Percentiles rank a stretch among this genome's conserved stretches.
These are phyloP conservation scores for Sphenostylis stenocarpa DNA, from an alignment of 306 rosid species.

Conservation along the genomic window DNA sequence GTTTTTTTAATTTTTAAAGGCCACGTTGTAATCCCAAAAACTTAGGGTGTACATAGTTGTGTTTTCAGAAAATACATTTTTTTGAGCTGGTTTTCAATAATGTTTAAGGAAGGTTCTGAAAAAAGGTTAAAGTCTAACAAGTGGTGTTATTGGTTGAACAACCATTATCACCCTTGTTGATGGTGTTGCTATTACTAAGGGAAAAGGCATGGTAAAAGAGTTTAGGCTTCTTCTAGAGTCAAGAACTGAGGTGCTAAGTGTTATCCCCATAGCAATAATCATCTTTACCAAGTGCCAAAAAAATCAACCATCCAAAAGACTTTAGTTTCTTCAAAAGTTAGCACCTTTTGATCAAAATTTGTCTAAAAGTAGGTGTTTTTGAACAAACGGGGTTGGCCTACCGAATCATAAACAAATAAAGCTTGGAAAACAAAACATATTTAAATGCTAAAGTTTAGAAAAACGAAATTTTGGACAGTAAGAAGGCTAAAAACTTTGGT, in stretches of 20 bases:
- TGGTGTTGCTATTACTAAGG: constrained; percentile 48
- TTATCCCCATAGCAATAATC: constrained; percentile 87
- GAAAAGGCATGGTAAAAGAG: constrained; percentile 88
- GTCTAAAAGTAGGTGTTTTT: constrained; percentile 31
- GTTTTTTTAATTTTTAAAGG: too few relatives aligned
- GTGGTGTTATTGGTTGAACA: constrained; percentile 21
- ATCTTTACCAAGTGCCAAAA: constrained; percentile 32
- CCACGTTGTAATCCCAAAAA: too few relatives aligned
- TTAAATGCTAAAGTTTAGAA: background rate
- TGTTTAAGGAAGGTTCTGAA: constrained; percentile 24
- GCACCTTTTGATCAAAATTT: constrained; percentile 30
- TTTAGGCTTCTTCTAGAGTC: constrained; percentile 86
- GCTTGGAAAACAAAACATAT: background rate
- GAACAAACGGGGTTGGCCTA: background rate
- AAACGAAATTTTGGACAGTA: background rate
- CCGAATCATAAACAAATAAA: constrained; percentile 28
- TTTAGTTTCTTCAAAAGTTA: constrained; percentile 50
- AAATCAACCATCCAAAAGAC: constrained; percentile 47
- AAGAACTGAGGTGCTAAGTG: constrained; percentile 90
- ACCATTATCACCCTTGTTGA: background rate
- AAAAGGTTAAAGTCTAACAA: background rate
- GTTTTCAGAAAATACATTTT: too few relatives aligned
- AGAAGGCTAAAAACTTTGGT: constrained; percentile 3
- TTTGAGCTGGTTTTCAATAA: constrained; percentile 25
- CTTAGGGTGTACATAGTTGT: too few relatives aligned